Base-by-base conservation (phyloP, 2,329 filamentous ascomycete species). In the Akanthomyces muscarius region DNA sequence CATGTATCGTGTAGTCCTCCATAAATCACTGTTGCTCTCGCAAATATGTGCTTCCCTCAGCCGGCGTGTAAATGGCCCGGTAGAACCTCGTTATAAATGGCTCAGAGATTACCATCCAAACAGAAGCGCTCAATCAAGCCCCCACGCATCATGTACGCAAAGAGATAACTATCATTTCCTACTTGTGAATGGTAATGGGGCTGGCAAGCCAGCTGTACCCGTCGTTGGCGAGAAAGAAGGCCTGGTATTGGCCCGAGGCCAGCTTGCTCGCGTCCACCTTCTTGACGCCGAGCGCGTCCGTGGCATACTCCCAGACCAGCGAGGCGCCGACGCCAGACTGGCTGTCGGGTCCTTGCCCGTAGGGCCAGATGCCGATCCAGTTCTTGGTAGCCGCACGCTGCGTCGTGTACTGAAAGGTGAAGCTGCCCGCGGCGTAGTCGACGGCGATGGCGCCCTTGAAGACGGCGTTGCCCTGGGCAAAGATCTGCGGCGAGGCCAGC, bases 301-400 rank as follows among this genome's bases (percentile, higher is more conserved):
- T 18, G 18, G 38, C 54, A n/a, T 55, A 63, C 25, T 58, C 61
- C 61, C 61, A 63, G 11, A 38, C 53, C 18, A 58, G 61, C 25
- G 45, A 50, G 33, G 45, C 36, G 18, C 45, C 44, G 53, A 36
- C 54, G 18, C 21, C 25, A 2, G 4, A 2, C 45, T 51, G 53
- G 14, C 21, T 18, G 28, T 58, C 61, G 5, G 61, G 61, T 4
- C 61, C 61, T n/a, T 51, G 4, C 5, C 54, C 54, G 14, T 8
- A 4, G 2, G 16, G 36, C 44, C 54, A 63, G 54, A 63, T 21
- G 33, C 61, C 61, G 38, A 63, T 63, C 61, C 61, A 63, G 54
- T 63, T 63, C 23, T 63, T 45, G 38, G 33, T 38, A 7, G 6
- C 48, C 4, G 61, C 5, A 10, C n/a, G 23, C 45, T 52, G 47